A percentile compares a stretch with the other conserved stretches of the same genome.
These are phyloP conservation scores for Pseudocercospora eumusae DNA, from an alignment of 2,329 filamentous ascomycete genomes.

Conservation along the genomic window DNA sequence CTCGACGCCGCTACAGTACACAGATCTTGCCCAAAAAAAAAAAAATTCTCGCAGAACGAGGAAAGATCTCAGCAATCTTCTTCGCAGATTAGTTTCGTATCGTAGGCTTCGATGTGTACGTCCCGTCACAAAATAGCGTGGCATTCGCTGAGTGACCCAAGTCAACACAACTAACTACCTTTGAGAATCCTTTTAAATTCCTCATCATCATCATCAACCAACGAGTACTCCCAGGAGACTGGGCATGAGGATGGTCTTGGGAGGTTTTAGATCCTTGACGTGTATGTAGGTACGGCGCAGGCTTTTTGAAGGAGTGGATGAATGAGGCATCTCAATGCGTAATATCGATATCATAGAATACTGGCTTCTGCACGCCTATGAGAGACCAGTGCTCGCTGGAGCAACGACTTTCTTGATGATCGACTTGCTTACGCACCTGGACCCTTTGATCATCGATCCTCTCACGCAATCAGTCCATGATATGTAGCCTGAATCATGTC, in stretches of 20 bases:
- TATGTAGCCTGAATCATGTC: slow-evolving; percentile 6
- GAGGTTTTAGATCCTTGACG: slow-evolving; percentile 65
- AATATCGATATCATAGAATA: no score
- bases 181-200: slow-evolving; percentile 62
- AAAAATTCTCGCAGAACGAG: slow-evolving; percentile 61
- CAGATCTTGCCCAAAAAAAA: no score
- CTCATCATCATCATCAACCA: no score
- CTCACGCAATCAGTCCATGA: background rate
- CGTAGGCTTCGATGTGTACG: slow-evolving; percentile 64
- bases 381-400: no score
- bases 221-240: slow-evolving; percentile 14
- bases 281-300: slow-evolving; percentile 66
- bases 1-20: slow-evolving; percentile 54
- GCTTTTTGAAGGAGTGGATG: slow-evolving; percentile 66
- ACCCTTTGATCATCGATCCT: background rate
- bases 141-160: slow-evolving; percentile 63
- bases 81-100: slow-evolving; percentile 68
- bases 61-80: slow-evolving; percentile 65
- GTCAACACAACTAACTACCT: slow-evolving; percentile 64
- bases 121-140: slow-evolving; percentile 64
- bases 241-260: slow-evolving; percentile 54
- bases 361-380: no score
- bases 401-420: background rate
- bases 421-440: background rate
- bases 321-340: no score